Evolutionary conservation across 768 basidiomycete species (phyloP).

Genomic region (Agaricus sinodeliciosus): DNA sequence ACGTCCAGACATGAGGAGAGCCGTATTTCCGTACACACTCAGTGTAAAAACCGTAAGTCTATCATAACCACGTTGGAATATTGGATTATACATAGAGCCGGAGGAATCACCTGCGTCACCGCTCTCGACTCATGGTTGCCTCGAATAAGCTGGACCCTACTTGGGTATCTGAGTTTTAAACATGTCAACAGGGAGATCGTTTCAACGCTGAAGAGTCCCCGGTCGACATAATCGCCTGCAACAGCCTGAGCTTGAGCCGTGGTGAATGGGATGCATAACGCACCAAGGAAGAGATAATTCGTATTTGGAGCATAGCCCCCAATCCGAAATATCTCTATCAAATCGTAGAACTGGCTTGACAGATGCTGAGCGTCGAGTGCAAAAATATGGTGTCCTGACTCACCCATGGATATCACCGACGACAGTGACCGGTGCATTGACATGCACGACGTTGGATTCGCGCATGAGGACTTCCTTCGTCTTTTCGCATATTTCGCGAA

Average conservation of each 20-base stretch:
- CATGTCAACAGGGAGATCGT: constrained; percentile 97
- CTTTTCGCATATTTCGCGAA: constrained; percentile 99
- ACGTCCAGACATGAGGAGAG: constrained; percentile 94
- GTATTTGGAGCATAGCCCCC: constrained; percentile 95
- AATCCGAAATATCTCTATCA: constrained; percentile 98
- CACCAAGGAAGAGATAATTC: constrained; percentile 97
- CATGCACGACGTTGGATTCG: constrained; percentile 97
- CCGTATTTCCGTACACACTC: constrained; percentile 98
- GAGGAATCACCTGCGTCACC: constrained; percentile 82
- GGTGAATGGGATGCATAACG: constrained; percentile 22
- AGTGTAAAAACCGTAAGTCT: constrained; percentile 99
- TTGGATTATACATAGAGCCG: constrained; percentile 21
- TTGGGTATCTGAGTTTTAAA: constrained; percentile 93
- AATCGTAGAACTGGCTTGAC: constrained; percentile 97
- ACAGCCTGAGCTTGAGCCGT: constrained; percentile 9
- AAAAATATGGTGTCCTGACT: constrained; percentile 26
- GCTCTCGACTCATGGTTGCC: constrained; percentile 98
- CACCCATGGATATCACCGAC: constrained; percentile 99
- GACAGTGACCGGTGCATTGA: constrained; percentile 94
- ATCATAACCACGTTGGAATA: constrained; percentile 8
- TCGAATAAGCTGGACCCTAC: constrained; percentile 92
- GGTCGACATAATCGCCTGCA: constrained; percentile 95
- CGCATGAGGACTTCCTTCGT: constrained; percentile 99
- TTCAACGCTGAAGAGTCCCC: constrained; percentile 96
- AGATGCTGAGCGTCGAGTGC: constrained; percentile 25